Evolutionary conservation across 257 asterid species (phyloP).

Genomic region (Linderniella brevidens): DNA sequence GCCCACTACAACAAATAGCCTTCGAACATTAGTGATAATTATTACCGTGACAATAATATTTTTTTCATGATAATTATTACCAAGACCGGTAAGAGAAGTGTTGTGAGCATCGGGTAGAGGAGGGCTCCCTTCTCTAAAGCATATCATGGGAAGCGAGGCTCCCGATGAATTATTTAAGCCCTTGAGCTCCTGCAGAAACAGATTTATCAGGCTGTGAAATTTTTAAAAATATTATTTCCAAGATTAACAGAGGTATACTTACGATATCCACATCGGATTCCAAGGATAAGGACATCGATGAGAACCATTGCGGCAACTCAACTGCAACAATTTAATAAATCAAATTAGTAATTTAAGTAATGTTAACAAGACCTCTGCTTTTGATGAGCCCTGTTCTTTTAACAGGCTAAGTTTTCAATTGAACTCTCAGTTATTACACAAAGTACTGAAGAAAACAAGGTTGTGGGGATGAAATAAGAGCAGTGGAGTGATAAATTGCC

Average conservation of each 20-base stretch:
- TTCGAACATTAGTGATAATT: slow-evolving; percentile 1
- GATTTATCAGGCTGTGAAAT: background rate
- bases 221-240: slow-evolving; percentile 4
- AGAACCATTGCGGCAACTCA: slow-evolving; percentile 86
- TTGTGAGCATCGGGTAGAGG: slow-evolving; percentile 83
- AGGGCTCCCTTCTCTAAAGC: slow-evolving; percentile 91
- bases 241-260: slow-evolving; percentile 24
- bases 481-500: too few relatives aligned
- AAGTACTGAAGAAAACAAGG: too few relatives aligned
- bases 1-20: slow-evolving; percentile 29
- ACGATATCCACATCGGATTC: slow-evolving; percentile 60
- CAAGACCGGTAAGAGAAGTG: slow-evolving; percentile 49
- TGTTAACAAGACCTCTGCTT: background rate
- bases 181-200: slow-evolving; percentile 31
- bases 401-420: background rate
- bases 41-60: background rate
- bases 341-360: background rate
- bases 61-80: slow-evolving; percentile 18
- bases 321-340: slow-evolving; percentile 39
- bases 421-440: too few relatives aligned
- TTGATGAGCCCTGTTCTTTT: background rate
- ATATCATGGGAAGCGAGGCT: slow-evolving; percentile 55
- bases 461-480: too few relatives aligned
- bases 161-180: slow-evolving; percentile 22
- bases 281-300: slow-evolving; percentile 47